phyloP scores from a whole-genome alignment of 768 basidiomycete genomes.

The Lactarius hengduanensis region DNA sequence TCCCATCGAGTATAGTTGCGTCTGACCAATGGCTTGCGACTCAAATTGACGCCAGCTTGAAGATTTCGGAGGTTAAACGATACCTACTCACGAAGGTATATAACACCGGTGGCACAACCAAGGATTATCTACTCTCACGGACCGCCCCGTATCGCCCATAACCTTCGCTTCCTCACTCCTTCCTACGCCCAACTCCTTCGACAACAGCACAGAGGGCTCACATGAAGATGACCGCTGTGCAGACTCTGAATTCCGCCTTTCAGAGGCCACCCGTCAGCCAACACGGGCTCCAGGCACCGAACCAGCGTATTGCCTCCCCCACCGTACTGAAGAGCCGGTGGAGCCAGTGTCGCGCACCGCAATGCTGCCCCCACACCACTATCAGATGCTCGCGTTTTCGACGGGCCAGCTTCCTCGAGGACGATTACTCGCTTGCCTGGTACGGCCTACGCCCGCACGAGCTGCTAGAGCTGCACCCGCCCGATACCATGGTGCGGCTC shows the following conservation, averaged over 20 bases:
- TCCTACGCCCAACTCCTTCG: slow-evolving; percentile 36
- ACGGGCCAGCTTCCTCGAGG: slow-evolving; percentile 71
- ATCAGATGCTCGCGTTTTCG: slow-evolving; percentile 60
- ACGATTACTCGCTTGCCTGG: slow-evolving; percentile 55
- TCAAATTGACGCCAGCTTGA: slow-evolving; percentile 59
- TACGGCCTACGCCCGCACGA: slow-evolving; percentile 62
- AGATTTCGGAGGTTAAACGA: slow-evolving; percentile 60
- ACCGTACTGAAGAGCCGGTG: not conserved
- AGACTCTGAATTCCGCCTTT: slow-evolving; percentile 32
- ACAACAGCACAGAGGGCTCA: slow-evolving; percentile 32
- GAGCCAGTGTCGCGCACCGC: not conserved
- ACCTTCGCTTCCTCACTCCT: slow-evolving; percentile 57
- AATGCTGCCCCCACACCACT: slow-evolving; percentile 34
- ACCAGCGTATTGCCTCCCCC: slow-evolving; percentile 6
- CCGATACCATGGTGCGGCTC: slow-evolving; percentile 41
- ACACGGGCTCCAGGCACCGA: slow-evolving; percentile 9
- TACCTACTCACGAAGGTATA: slow-evolving; percentile 61
- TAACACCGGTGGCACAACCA: slow-evolving; percentile 31
- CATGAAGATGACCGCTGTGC: slow-evolving; percentile 37
- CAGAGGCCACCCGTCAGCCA: slow-evolving; percentile 16
- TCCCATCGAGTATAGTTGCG: slow-evolving; percentile 43
- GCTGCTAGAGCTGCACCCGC: slow-evolving; percentile 65
- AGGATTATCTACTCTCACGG: slow-evolving; percentile 32
- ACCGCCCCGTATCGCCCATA: slow-evolving; percentile 63
- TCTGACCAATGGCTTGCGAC: slow-evolving; percentile 80